phyloP scores from a whole-genome alignment of 1,139 yeast species.

The Protomyces inundatus region DNA sequence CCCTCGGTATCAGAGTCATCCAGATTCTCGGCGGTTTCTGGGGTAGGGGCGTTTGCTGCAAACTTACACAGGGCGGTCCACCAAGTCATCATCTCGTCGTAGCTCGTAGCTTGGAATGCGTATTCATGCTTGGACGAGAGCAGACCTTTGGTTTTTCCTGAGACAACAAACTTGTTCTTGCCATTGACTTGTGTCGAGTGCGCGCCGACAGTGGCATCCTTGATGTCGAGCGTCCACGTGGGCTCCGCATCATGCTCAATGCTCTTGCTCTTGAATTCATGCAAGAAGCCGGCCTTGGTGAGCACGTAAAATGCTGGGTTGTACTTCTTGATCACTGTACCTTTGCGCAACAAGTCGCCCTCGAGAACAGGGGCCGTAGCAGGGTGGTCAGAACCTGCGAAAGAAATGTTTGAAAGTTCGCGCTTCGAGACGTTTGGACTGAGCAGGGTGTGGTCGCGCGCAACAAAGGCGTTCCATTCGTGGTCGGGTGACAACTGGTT shows the following conservation, averaged over 20 bases:
- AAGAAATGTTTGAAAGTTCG: constrained; percentile 40
- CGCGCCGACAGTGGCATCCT: constrained; percentile 45
- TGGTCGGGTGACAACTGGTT: constrained; percentile 39
- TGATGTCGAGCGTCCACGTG: constrained; percentile 45
- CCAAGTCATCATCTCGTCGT: constrained; percentile 47
- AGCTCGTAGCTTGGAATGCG: constrained; percentile 45
- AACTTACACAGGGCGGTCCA: constrained; percentile 43
- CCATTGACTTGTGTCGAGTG: constrained; percentile 39
- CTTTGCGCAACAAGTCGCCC: constrained; percentile 45
- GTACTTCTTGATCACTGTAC: constrained; percentile 43
- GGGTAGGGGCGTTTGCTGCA: constrained; percentile 32
- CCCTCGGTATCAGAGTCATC: constrained; percentile 20
- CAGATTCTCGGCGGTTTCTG: neutral
- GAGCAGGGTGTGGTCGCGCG: constrained; percentile 38
- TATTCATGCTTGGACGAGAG: constrained; percentile 42
- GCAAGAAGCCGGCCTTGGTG: constrained; percentile 45
- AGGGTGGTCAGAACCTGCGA: constrained; percentile 42
- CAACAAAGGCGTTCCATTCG: constrained; percentile 47
- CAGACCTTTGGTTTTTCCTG: constrained; percentile 40
- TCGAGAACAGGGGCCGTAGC: constrained; percentile 46
- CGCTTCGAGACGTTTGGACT: constrained; percentile 40
- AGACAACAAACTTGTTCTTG: constrained; percentile 44
- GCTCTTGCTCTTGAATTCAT: constrained; percentile 46
- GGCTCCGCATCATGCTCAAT: constrained; percentile 44
- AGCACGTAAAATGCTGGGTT: constrained; percentile 46